Percentiles rank a stretch among this genome's conserved stretches.
phyloP scores from a whole-genome alignment of 345 rosid species.

The Pseudoturritis turrita region DNA sequence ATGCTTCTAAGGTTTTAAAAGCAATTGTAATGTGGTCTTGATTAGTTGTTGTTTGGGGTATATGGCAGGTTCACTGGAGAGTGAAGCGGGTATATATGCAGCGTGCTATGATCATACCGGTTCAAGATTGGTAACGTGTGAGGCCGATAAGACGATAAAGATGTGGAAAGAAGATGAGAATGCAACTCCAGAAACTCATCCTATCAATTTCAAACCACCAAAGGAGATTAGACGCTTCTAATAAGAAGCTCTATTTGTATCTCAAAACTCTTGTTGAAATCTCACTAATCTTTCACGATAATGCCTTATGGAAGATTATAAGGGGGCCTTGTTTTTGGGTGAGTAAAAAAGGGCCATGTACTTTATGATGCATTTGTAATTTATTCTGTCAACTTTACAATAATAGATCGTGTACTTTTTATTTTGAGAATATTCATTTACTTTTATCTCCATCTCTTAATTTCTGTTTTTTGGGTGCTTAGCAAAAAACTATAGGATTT shows the following conservation, averaged over 20 bases:
- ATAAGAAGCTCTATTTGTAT: not conserved
- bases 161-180: constrained; percentile 98
- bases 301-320: not conserved
- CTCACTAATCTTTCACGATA: constrained; percentile 2
- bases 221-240: constrained; percentile 94
- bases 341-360: not conserved
- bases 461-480: not conserved
- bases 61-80: constrained; percentile 84
- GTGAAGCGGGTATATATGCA: constrained; percentile 98
- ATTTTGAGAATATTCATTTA: not conserved
- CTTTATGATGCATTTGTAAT: constrained; percentile 14
- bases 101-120: constrained; percentile 74
- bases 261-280: not conserved
- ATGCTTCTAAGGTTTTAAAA: not conserved
- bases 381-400: not conserved
- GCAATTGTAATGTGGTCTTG: not conserved
- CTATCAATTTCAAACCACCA: constrained; percentile 93
- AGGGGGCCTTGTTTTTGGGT: not conserved
- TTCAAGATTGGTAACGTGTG: constrained; percentile 76
- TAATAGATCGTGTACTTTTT: not conserved
- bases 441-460: not conserved
- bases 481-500: not conserved
- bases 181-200: constrained; percentile 93
- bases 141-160: constrained; percentile 95
- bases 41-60: not conserved